These are phyloP conservation scores for Kwoniella bestiolae DNA, from an alignment of 768 basidiomycete genomes.

Conservation along the genomic window DNA sequence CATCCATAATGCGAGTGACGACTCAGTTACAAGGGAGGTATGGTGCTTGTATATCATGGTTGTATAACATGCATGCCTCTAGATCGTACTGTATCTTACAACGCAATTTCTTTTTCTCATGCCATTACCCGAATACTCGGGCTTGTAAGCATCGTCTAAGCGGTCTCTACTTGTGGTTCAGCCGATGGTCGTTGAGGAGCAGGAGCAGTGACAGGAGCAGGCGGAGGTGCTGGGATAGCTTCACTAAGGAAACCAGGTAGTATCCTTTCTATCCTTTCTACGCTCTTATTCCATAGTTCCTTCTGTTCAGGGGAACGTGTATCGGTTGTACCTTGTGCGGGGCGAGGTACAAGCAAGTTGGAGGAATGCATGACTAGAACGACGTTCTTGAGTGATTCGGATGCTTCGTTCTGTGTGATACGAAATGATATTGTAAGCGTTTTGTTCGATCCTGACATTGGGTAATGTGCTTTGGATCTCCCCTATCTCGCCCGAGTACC, in stretches of 20 bases:
- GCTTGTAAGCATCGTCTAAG: too few species aligned
- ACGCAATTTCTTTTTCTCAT: too few species aligned
- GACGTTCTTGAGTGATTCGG: constrained; percentile 96
- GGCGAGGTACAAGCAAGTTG: constrained; percentile 74
- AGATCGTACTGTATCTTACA: too few species aligned
- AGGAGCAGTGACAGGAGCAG: too few species aligned
- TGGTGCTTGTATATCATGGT: too few species aligned
- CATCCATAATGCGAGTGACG: too few species aligned
- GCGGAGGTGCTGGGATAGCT: constrained; percentile 20
- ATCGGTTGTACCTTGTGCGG: constrained; percentile 23
- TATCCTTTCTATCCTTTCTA: constrained; percentile 85
- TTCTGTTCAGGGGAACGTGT: constrained; percentile 42
- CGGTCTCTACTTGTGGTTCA: too few species aligned
- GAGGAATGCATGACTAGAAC: constrained; percentile 94
- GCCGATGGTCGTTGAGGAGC: too few species aligned
- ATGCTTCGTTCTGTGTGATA: constrained; percentile 78
- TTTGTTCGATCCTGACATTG: background rate
- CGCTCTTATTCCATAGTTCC: constrained; percentile 77
- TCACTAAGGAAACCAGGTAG: constrained; percentile 79
- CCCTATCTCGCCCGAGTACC: background rate
- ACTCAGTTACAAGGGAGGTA: too few species aligned
- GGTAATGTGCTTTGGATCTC: background rate
- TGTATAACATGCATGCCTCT: too few species aligned
- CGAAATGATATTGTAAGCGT: background rate
- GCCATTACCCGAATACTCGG: too few species aligned